Conservation (phyloP, 192 early-diverging fungal species). For the Gryganskiella cystojenkinii region DNA sequence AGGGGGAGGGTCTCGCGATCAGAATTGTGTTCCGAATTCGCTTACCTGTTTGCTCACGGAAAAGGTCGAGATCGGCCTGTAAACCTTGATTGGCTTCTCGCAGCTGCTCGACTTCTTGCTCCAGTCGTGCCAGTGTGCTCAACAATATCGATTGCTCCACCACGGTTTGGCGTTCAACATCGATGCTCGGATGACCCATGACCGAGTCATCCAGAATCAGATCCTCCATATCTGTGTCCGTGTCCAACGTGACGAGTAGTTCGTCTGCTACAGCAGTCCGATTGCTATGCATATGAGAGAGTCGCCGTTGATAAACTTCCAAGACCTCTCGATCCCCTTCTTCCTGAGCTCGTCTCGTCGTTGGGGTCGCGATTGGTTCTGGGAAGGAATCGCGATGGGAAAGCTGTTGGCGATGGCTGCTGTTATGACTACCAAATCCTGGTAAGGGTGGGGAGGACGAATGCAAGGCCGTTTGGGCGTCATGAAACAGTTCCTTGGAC, state of each 20-base stretch:
- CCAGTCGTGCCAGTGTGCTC: not conserved
- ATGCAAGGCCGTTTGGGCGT: too few relatives aligned
- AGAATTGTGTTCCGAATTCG: too few relatives aligned
- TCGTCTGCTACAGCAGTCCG: constrained; percentile 3
- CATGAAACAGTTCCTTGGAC: too few relatives aligned
- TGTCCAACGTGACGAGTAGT: not conserved
- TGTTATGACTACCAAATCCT: too few relatives aligned
- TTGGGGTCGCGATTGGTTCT: too few relatives aligned
- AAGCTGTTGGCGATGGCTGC: too few relatives aligned
- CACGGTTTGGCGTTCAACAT: too few relatives aligned
- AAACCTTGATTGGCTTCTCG: not conserved
- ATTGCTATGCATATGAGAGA: not conserved
- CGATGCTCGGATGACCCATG: not conserved
- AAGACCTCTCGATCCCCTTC: constrained; percentile 1
- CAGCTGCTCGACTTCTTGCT: constrained; percentile 3
- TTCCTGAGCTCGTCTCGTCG: not conserved
- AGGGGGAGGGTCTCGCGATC: too few relatives aligned
- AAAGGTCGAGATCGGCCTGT: not conserved
- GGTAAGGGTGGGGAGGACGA: too few relatives aligned
- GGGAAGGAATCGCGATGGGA: too few relatives aligned
- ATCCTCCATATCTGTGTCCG: not conserved
- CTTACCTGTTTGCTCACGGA: constrained; percentile 5
- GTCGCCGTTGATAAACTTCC: constrained; percentile 1
- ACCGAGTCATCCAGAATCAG: not conserved
- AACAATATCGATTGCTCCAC: not conserved